Conservation (phyloP, 1,284 basidiomycete genomes). For the Pyrrhoderma noxium region DNA sequence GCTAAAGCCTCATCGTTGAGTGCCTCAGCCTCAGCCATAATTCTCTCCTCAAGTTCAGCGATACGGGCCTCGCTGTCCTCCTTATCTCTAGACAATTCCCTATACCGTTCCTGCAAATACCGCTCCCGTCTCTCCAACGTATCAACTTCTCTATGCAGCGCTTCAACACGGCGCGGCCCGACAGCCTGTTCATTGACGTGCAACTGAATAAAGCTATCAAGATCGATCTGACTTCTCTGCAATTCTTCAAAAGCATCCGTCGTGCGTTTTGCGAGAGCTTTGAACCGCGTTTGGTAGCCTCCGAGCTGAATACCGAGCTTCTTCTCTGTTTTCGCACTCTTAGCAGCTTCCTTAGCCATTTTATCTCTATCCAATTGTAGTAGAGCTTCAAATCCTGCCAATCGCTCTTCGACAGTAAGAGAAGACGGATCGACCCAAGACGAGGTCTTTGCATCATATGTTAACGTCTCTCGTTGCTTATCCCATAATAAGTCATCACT, state of each 20-base stretch:
- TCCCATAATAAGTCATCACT: slow-evolving; percentile 66
- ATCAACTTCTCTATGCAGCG: slow-evolving; percentile 80
- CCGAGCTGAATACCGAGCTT: slow-evolving; percentile 83
- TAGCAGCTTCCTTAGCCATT: slow-evolving; percentile 79
- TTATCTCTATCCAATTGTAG: slow-evolving; percentile 60
- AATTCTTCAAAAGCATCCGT: slow-evolving; percentile 65
- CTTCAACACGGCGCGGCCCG: slow-evolving; percentile 67
- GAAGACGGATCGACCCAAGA: slow-evolving; percentile 62
- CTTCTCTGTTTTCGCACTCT: slow-evolving; percentile 86
- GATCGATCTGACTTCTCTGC: slow-evolving; percentile 58
- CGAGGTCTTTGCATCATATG: slow-evolving; percentile 50
- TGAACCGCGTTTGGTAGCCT: slow-evolving; percentile 81
- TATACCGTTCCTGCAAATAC: slow-evolving; percentile 72
- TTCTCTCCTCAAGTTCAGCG: slow-evolving; percentile 58
- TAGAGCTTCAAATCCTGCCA: slow-evolving; percentile 56
- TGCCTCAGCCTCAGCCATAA: slow-evolving; percentile 77
- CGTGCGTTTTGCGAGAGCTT: slow-evolving; percentile 62
- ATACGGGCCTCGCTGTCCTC: slow-evolving; percentile 58
- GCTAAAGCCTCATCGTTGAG: slow-evolving; percentile 70
- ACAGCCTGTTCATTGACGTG: slow-evolving; percentile 64
- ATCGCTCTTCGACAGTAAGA: slow-evolving; percentile 52
- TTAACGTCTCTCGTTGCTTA: slow-evolving; percentile 48
- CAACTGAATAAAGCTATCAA: slow-evolving; percentile 72
- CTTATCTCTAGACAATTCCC: slow-evolving; percentile 72
- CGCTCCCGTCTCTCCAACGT: slow-evolving; percentile 69